Evolutionary conservation across 441 rosid species (phyloP).

Genomic region (Hura crepitans): DNA sequence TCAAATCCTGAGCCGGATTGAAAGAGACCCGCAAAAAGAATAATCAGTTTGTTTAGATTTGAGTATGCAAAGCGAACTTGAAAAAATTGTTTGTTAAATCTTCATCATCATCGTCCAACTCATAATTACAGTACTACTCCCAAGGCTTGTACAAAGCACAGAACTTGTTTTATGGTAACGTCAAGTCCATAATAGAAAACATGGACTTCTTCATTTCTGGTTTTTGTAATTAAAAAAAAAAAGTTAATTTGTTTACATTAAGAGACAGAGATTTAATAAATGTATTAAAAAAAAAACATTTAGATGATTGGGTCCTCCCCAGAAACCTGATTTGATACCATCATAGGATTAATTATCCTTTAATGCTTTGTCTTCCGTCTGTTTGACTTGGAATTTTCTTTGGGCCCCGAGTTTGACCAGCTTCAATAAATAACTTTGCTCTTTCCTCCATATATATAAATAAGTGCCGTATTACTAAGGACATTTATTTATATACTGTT

Average conservation of each 20-base stretch:
- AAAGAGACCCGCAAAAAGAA: slow-evolving; percentile 19
- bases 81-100: background rate
- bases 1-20: slow-evolving; percentile 20
- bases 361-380: slow-evolving; percentile 2
- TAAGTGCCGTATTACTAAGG: no score
- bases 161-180: slow-evolving; percentile 22
- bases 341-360: background rate
- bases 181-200: background rate
- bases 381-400: slow-evolving; percentile 17
- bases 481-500: no score
- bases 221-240: no score
- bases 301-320: background rate
- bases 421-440: background rate
- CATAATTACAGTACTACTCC: background rate
- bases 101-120: slow-evolving; percentile 6
- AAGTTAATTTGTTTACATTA: background rate
- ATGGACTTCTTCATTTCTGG: background rate
- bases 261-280: background rate
- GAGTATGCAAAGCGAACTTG: background rate
- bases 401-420: slow-evolving; percentile 11
- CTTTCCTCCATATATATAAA: no score
- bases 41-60: background rate
- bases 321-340: slow-evolving; percentile 1
- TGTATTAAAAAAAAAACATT: background rate
- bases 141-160: background rate